Evolutionary conservation across 2,329 filamentous ascomycete species (phyloP), one percentile per base, ranked within the genome.

Genomic region (Arthrinium phaeospermum): DNA sequence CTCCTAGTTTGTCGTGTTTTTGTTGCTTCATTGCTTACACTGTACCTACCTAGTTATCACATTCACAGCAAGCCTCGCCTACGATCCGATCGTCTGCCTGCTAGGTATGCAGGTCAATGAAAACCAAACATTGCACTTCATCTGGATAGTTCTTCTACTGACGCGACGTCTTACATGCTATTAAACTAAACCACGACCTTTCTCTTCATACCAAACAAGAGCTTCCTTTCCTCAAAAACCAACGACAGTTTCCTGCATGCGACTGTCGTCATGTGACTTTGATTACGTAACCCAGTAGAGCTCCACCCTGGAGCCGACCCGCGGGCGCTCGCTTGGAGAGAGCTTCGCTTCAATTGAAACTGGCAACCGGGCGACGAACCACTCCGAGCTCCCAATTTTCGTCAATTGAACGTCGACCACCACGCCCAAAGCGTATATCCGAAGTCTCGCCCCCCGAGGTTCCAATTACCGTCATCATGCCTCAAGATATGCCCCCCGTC

Each of bases 401-500:
- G 27, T 53, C 68, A 70, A 70, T 70, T 57, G n/a, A 51, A 51
- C 47, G 24, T 44, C 68, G 16, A 53, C 34, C 27, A 70, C 37
- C 37, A 49, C 69, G n/a, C 7, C 49, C 19, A 68, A 22, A 24
- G 22, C 22, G 19, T 24, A 68, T 67, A 16, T n/a, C 61, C 22
- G 30, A 37, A 16, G 7, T 41, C 34, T 64, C 57, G 41, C 72
- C 69, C 69, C 72, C 47, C 24, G 34, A 68, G 46, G 53, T 49
- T 45, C n/a, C 24, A 68, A 53, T 22, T 49, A n/a, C 45, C 45
- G 70, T 83, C 87, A 91, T 76, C 81, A 98, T 98, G 96, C 92
- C 93, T 87, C 95, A 98, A 90, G 96, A 99, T 89, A 94, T 99
- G 91, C 96, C 96, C 87, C 96, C 96, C 79, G 84, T 86, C 81